phyloP scores from a whole-genome alignment of 148 eudicot species.

The Beta vulgaris region DNA sequence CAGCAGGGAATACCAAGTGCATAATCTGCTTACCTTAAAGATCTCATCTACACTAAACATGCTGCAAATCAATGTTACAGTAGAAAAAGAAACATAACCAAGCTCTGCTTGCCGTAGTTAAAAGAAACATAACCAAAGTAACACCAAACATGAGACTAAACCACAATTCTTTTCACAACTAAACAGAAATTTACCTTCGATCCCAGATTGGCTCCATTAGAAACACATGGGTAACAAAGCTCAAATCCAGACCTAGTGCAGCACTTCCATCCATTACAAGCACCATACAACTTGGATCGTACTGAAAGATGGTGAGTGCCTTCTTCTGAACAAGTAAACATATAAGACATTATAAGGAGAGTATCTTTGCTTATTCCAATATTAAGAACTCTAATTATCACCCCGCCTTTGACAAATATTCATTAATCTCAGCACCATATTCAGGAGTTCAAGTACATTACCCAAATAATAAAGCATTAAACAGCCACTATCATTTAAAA shows the following conservation, averaged over 20 bases:
- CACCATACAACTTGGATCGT: constrained; percentile 74
- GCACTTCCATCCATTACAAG: constrained; percentile 99
- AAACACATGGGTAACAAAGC: constrained; percentile 88
- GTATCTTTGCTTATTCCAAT: neutral
- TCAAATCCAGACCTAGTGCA: constrained; percentile 96
- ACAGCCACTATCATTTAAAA: neutral
- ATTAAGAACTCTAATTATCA: neutral
- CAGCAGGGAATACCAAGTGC: neutral
- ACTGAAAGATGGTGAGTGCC: constrained; percentile 68
- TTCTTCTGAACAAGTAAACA: constrained; percentile 62
- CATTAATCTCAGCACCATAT: neutral
- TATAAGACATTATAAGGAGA: constrained; percentile 5
- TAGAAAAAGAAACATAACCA: neutral
- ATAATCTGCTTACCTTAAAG: neutral
- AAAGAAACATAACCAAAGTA: neutral
- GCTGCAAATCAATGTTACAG: neutral
- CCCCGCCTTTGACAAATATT: neutral
- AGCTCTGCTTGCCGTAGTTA: neutral
- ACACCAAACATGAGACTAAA: neutral
- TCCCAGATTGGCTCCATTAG: constrained; percentile 99
- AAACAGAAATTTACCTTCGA: constrained; percentile 52
- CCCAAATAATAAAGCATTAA: neutral
- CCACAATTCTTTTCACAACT: neutral
- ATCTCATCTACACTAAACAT: neutral
- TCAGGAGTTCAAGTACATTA: neutral